Percentiles rank a stretch among this genome's conserved stretches.
Conservation (phyloP, 192 early-diverging fungal genomes). For the Backusella sp. region DNA sequence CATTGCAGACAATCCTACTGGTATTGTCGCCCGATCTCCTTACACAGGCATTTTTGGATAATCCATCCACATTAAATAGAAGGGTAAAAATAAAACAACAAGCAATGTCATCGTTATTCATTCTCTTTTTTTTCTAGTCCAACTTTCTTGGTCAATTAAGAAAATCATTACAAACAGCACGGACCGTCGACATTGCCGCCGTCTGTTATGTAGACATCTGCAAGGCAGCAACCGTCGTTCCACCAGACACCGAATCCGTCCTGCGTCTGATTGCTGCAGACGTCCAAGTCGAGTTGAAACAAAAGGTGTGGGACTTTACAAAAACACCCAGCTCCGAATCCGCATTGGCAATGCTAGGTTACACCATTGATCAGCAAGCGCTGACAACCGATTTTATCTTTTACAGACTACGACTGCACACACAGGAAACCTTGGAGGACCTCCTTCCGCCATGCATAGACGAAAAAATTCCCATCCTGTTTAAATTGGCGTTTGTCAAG, state of each 20-base stretch:
- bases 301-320: constrained; percentile 28
- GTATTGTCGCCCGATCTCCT: constrained; percentile 79
- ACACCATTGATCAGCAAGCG: constrained; percentile 62
- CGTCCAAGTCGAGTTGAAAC: constrained; percentile 69
- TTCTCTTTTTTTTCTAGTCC: neutral
- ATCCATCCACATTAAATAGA: constrained; percentile 44
- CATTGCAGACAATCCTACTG: constrained; percentile 80
- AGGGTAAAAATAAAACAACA: constrained; percentile 32
- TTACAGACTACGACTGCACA: constrained; percentile 67
- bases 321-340: constrained; percentile 18
- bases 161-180: constrained; percentile 49
- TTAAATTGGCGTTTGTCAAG: constrained; percentile 78
- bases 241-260: constrained; percentile 56
- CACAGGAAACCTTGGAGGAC: constrained; percentile 61
- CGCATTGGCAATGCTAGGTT: constrained; percentile 37
- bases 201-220: constrained; percentile 73
- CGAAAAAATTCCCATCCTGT: constrained; percentile 62
- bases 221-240: constrained; percentile 64
- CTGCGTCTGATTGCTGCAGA: constrained; percentile 59
- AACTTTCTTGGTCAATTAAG: constrained; percentile 50
- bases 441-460: constrained; percentile 69
- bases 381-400: constrained; percentile 70
- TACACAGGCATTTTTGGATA: constrained; percentile 55
- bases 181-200: constrained; percentile 59
- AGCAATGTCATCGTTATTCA: too few species aligned